Conservation (phyloP, 2,329 filamentous ascomycete genomes). For the Allantophomopsis lycopodina region DNA sequence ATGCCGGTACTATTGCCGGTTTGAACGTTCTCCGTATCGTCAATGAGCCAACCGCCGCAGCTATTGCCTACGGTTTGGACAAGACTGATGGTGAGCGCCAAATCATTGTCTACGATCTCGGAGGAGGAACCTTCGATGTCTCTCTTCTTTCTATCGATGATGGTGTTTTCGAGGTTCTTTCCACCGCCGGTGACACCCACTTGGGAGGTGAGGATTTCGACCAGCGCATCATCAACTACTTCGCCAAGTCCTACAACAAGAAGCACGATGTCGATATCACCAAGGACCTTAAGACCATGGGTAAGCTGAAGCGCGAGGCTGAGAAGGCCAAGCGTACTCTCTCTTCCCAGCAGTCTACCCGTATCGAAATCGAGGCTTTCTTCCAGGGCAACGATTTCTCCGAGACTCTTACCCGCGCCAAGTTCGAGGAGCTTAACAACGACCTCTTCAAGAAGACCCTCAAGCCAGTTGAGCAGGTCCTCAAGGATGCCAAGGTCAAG, state of each 20-base stretch:
- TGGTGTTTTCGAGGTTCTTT: constrained; percentile 87
- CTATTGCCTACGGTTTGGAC: constrained; percentile 87
- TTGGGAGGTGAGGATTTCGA: constrained; percentile 98
- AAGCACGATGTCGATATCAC: constrained; percentile 85
- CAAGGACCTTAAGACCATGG: constrained; percentile 95
- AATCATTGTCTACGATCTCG: constrained; percentile 87
- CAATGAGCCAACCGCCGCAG: constrained; percentile 91
- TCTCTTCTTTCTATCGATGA: constrained; percentile 84
- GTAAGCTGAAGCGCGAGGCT: constrained; percentile 98
- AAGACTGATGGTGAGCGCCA: constrained; percentile 74
- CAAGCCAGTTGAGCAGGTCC: constrained; percentile 95
- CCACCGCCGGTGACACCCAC: constrained; percentile 93
- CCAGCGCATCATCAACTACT: constrained; percentile 91
- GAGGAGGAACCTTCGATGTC: constrained; percentile 91
- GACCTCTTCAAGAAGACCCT: constrained; percentile 99
- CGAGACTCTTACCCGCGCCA: constrained; percentile 93
- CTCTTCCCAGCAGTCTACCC: constrained; percentile 83
- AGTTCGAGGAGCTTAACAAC: constrained; percentile 98
- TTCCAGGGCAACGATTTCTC: constrained; percentile 95
- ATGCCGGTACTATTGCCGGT: constrained; percentile 82
- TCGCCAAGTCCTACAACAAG: constrained; percentile 98
- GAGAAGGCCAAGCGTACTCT: constrained; percentile 99
- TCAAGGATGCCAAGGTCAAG: constrained; percentile 96
- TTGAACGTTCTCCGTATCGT: constrained; percentile 93
- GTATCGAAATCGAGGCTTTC: constrained; percentile 96